A percentile compares a stretch with the other conserved stretches of the same genome.
These are phyloP conservation scores for Xylona heveae DNA, from an alignment of 495 filamentous ascomycete genomes.

Conservation along the genomic window DNA sequence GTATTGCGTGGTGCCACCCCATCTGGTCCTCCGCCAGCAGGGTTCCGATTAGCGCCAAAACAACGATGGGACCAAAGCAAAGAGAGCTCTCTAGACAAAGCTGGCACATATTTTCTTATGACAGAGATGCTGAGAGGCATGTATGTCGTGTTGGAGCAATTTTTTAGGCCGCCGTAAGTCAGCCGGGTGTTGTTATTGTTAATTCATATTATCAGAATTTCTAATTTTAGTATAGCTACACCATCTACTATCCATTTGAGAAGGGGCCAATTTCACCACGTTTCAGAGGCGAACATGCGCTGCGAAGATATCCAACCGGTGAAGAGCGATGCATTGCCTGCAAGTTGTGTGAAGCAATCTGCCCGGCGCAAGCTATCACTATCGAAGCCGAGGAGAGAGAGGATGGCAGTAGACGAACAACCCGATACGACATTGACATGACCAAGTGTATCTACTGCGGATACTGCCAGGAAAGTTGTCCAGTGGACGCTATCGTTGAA, in stretches of 20 bases:
- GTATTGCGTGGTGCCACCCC: constrained; percentile 40
- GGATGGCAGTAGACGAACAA: constrained; percentile 84
- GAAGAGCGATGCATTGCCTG: constrained; percentile 98
- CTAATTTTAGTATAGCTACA: constrained; percentile 39
- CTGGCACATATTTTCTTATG: constrained; percentile 82
- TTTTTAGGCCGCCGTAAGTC: constrained; percentile 89
- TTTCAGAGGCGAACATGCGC: constrained; percentile 92
- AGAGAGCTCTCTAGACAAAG: constrained; percentile 55
- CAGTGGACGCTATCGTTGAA: constrained; percentile 95
- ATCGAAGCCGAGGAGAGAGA: constrained; percentile 97
- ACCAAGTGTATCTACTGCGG: constrained; percentile 99
- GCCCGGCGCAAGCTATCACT: constrained; percentile 89
- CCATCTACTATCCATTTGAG: constrained; percentile 96
- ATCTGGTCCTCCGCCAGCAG: constrained; percentile 49
- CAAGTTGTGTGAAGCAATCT: constrained; percentile 98
- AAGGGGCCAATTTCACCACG: constrained; percentile 96
- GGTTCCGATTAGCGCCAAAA: constrained; percentile 49
- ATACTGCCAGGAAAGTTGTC: constrained; percentile 97
- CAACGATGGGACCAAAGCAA: constrained; percentile 48
- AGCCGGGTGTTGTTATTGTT: constrained; percentile 1
- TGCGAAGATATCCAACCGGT: constrained; percentile 86
- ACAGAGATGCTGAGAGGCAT: constrained; percentile 91
- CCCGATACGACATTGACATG: constrained; percentile 99
- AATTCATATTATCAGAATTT: constrained; percentile 1
- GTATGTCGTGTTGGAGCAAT: constrained; percentile 96